phyloP scores from a whole-genome alignment of 176 grass and related monocot species.

The Eremochloa ophiuroides region DNA sequence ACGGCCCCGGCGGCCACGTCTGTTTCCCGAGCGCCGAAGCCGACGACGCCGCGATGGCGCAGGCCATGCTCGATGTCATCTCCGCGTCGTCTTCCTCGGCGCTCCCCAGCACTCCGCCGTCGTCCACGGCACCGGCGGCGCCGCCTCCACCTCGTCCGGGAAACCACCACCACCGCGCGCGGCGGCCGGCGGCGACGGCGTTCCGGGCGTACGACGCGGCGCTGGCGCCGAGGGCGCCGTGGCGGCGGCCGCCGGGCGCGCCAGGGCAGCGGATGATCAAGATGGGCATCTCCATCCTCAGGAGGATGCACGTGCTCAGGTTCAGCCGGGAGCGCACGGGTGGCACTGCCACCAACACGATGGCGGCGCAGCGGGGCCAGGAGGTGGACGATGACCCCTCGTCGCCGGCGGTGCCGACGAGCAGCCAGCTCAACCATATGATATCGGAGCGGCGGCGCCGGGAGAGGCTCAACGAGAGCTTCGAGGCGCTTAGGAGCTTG shows the following conservation, averaged over 20 bases:
- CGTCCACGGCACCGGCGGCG: background rate
- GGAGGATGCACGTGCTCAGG: conserved; percentile 28
- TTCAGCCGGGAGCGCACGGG: conserved; percentile 3
- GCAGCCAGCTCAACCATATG: conserved; percentile 72
- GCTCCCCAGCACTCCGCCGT: background rate
- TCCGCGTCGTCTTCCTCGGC: conserved; percentile 1
- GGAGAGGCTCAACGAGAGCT: conserved; percentile 77
- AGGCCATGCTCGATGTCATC: conserved; percentile 69
- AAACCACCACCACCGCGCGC: background rate
- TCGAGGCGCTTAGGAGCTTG: conserved; percentile 46
- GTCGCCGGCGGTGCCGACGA: conserved; percentile 13
- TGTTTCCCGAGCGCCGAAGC: conserved; percentile 36
- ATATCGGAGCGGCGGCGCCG: conserved; percentile 65
- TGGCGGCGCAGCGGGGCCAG: background rate
- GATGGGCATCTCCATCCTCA: conserved; percentile 40
- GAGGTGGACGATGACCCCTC: background rate
- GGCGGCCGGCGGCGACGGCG: conserved; percentile 14
- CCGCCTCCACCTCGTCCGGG: background rate
- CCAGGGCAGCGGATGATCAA: conserved; percentile 70
- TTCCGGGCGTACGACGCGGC: conserved; percentile 52
- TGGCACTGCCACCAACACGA: rapidly evolving
- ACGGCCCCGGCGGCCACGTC: background rate
- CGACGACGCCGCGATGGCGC: conserved; percentile 53
- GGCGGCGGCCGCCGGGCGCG: background rate
- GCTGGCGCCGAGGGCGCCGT: conserved; percentile 14